A percentile compares a stretch with the other conserved stretches of the same genome.
Evolutionary conservation across 2,329 filamentous ascomycete species (phyloP).

Genomic region (Aspergillus caelatus): DNA sequence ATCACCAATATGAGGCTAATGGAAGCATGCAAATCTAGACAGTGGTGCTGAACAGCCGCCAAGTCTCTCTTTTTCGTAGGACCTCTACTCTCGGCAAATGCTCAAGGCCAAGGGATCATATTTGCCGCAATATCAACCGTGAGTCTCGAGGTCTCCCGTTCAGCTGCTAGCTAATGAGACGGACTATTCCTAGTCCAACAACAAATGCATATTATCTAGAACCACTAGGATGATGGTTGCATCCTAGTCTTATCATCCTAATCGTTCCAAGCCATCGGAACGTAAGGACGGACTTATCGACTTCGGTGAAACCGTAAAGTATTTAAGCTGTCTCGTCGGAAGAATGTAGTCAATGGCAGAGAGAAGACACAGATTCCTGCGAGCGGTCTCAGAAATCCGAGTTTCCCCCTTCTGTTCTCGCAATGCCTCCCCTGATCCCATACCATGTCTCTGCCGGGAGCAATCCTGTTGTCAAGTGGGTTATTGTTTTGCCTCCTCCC

Average conservation of each 20-base stretch:
- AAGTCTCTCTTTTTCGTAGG: neutral
- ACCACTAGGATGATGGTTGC: too few relatives aligned
- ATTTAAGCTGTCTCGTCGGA: neutral
- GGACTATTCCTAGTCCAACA: neutral
- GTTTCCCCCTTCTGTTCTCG: neutral
- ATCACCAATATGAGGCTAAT: neutral
- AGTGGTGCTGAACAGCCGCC: neutral
- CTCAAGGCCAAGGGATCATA: neutral
- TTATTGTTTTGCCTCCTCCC: neutral
- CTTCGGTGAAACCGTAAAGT: neutral
- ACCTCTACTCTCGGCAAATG: neutral
- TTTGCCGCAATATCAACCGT: neutral
- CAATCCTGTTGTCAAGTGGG: neutral
- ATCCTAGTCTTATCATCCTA: neutral
- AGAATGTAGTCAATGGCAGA: neutral
- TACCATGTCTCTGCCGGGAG: neutral
- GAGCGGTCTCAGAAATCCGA: neutral
- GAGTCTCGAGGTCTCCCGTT: neutral
- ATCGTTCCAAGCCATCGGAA: neutral
- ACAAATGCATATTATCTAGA: neutral
- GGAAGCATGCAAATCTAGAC: neutral
- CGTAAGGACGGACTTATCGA: neutral
- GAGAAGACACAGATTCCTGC: neutral
- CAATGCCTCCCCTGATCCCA: neutral
- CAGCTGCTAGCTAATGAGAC: neutral